Conservation (phyloP, 2,329 filamentous ascomycete genomes). For the Allantophomopsis cytisporea region DNA sequence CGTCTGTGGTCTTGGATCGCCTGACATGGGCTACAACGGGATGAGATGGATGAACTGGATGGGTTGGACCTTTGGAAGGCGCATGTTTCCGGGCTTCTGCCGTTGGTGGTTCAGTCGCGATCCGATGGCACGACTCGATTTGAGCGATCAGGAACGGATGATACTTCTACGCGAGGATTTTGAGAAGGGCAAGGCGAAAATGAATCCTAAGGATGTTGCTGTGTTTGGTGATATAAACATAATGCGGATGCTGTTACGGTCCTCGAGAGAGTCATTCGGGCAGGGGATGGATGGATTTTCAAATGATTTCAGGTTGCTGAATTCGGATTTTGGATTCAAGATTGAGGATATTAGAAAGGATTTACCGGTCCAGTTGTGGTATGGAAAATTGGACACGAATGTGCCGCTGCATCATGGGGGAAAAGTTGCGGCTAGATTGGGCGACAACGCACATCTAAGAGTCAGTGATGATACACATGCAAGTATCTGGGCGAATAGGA, state of each 20-base stretch:
- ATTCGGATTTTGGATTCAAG: constrained; percentile 17
- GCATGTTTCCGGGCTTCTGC: constrained; percentile 9
- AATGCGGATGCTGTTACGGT: constrained; percentile 10
- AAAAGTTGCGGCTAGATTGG: constrained; percentile 17
- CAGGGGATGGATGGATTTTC: constrained; percentile 18
- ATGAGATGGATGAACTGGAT: constrained; percentile 12
- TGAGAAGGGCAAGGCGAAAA: not conserved
- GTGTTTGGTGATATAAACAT: constrained; percentile 11
- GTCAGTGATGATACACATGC: constrained; percentile 21
- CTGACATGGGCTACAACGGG: constrained; percentile 21
- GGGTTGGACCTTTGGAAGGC: constrained; percentile 18
- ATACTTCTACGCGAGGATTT: constrained; percentile 7
- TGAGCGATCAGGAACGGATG: constrained; percentile 19
- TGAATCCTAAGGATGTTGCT: constrained; percentile 12
- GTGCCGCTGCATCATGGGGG: constrained; percentile 20
- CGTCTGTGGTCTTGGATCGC: constrained; percentile 17
- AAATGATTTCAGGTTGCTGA: constrained; percentile 17
- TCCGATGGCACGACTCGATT: constrained; percentile 14
- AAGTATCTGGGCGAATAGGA: constrained; percentile 2
- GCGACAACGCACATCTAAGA: constrained; percentile 15
- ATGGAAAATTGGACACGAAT: constrained; percentile 18
- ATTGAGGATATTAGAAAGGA: constrained; percentile 21
- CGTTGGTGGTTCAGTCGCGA: constrained; percentile 15
- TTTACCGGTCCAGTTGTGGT: constrained; percentile 22
- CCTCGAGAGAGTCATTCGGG: constrained; percentile 12